Conservation (phyloP, 768 basidiomycete genomes). For the Trametes coccinea region DNA sequence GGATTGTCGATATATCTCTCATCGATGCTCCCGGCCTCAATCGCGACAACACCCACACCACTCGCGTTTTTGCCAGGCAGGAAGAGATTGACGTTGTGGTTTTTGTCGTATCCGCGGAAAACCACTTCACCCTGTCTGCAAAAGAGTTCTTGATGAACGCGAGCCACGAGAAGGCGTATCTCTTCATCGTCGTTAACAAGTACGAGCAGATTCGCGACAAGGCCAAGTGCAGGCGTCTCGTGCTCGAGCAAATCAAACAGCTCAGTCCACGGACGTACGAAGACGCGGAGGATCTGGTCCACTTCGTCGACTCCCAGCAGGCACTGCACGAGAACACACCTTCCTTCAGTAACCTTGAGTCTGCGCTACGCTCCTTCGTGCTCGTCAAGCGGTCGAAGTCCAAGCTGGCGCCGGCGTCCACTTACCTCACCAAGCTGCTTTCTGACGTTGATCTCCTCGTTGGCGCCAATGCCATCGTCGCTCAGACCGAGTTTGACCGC, state of each 20-base stretch:
- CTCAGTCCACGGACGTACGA: conserved; percentile 92
- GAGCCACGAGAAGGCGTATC: conserved; percentile 94
- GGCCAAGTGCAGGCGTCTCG: conserved; percentile 82
- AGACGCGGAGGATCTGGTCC: conserved; percentile 90
- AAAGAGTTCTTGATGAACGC: conserved; percentile 93
- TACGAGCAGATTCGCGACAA: conserved; percentile 96
- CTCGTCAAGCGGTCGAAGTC: conserved; percentile 95
- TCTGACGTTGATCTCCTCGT: conserved; percentile 88
- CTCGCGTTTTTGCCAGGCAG: conserved; percentile 91
- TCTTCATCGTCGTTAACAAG: conserved; percentile 99
- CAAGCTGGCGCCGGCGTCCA: conserved; percentile 91
- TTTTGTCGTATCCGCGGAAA: conserved; percentile 96
- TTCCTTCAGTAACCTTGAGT: conserved; percentile 87
- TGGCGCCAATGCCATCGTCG: conserved; percentile 83
- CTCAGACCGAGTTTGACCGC: conserved; percentile 69
- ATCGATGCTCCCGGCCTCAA: conserved; percentile 99
- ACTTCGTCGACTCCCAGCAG: conserved; percentile 92
- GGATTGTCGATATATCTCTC: conserved; percentile 95
- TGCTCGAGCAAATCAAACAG: conserved; percentile 92
- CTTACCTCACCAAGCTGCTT: conserved; percentile 89
- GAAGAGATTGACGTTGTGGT: conserved; percentile 99
- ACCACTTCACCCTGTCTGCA: conserved; percentile 95
- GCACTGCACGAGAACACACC: conserved; percentile 66
- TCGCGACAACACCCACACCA: conserved; percentile 92
- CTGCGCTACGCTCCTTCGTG: conserved; percentile 89